Percentiles rank a stretch among this genome's conserved stretches.
Conservation (phyloP, 2,329 filamentous ascomycete genomes). For the Lasiodiplodia hormozganensis region DNA sequence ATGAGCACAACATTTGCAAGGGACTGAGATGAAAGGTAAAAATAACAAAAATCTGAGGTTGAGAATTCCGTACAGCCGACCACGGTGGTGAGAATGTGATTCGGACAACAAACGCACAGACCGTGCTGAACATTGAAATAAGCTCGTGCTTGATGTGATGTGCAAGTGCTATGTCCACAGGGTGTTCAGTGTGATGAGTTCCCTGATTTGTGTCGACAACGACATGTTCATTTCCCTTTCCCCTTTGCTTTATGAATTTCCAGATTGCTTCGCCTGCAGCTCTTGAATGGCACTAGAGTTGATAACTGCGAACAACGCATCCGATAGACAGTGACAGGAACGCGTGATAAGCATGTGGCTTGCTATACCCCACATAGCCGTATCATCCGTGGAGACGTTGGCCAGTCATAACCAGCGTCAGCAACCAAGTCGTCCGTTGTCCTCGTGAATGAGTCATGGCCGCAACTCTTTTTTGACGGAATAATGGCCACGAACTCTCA, state of each 20-base stretch:
- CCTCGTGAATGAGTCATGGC: conserved; percentile 15
- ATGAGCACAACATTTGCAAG: conserved; percentile 3
- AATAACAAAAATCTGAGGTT: neutral
- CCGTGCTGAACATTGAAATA: conserved; percentile 3
- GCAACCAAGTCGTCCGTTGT: conserved; percentile 2
- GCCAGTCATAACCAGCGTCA: neutral
- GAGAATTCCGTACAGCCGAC: neutral
- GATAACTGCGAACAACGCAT: neutral
- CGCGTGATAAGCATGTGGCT: conserved; percentile 25
- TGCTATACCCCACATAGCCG: conserved; percentile 13
- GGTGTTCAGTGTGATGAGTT: neutral
- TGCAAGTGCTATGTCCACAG: conserved; percentile 12
- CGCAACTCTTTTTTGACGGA: neutral
- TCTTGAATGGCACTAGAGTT: neutral
- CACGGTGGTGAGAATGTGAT: neutral
- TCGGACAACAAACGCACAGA: neutral
- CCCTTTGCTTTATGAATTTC: neutral
- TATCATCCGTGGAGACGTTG: conserved; percentile 4
- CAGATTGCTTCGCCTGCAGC: neutral
- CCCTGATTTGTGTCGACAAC: neutral
- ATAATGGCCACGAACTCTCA: neutral
- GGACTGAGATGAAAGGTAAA: neutral
- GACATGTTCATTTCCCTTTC: conserved; percentile 13
- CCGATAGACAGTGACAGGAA: conserved; percentile 11
- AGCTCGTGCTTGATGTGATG: conserved; percentile 1